These are phyloP conservation scores for Physcia stellaris DNA, from an alignment of 495 filamentous ascomycete species.

Conservation along the genomic window DNA sequence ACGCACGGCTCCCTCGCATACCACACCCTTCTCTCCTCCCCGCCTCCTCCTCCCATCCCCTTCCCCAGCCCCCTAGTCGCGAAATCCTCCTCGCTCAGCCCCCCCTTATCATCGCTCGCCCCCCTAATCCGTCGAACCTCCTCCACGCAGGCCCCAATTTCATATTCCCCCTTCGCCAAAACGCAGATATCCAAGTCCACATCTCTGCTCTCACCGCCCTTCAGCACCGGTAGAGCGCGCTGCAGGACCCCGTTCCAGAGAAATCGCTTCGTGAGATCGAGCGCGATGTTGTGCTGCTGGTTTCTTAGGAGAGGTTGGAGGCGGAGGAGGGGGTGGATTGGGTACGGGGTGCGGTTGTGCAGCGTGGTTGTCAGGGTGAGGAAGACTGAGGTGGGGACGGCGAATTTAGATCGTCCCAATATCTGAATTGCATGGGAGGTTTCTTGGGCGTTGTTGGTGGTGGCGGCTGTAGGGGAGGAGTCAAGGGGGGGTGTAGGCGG, in stretches of 20 bases:
- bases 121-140: slow-evolving; percentile 42
- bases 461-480: slow-evolving; percentile 4
- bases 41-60: slow-evolving; percentile 35
- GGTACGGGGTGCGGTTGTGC: slow-evolving; percentile 53
- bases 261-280: slow-evolving; percentile 73
- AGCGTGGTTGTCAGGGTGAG: slow-evolving; percentile 53
- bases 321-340: slow-evolving; percentile 60
- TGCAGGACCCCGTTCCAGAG: slow-evolving; percentile 78
- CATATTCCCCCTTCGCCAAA: slow-evolving; percentile 69
- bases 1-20: slow-evolving; percentile 51
- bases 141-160: slow-evolving; percentile 69
- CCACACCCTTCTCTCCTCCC: slow-evolving; percentile 58
- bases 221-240: slow-evolving; percentile 48
- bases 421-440: slow-evolving; percentile 19
- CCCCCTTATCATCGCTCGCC: slow-evolving; percentile 12
- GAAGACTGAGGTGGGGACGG: slow-evolving; percentile 56
- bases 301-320: slow-evolving; percentile 64
- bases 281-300: slow-evolving; percentile 55
- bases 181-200: slow-evolving; percentile 52
- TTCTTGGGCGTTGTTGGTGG: background rate
- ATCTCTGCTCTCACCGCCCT: slow-evolving; percentile 37
- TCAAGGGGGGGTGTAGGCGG: slow-evolving; percentile 2
- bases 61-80: slow-evolving; percentile 16
- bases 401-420: slow-evolving; percentile 35
- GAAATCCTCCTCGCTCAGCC: slow-evolving; percentile 5